Evolutionary conservation across 2,329 filamentous ascomycete species (phyloP), one percentile per base, ranked within the genome.

Genomic region (Neopestalotiopsis rosae): DNA sequence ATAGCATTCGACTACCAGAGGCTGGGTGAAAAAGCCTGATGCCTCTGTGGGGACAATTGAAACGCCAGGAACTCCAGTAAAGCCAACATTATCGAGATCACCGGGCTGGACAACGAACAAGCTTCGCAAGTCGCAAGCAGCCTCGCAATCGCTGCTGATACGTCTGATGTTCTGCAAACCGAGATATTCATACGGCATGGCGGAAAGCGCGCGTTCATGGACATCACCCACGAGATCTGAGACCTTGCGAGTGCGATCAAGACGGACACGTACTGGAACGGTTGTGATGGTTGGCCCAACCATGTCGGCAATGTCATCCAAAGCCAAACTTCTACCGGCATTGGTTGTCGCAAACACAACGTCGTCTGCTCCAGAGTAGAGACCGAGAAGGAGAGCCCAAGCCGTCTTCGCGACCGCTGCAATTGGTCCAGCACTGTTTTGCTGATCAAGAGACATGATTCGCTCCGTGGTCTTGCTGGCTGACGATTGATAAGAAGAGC

Each of bases 1-100:
- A 12, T 61, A 59, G 34, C 67, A 69, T 49, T 69, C 67, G 28
- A 69, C 58, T 6, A 69, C 64, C 30, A 69, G 57, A 30, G 67
- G 58, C n/a, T 69, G 64, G 14, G 67, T 69, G 20, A 66, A 66
- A 45, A 69, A 66, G 32, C 61, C 56, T 17, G 63, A 34, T 14
- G 42, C 32, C 32, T 69, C 56, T 6, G 59, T 34, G 1, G 64
- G 67, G 9, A 66, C 64, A 20, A 49, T 66, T 24, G 49, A 32
- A 17, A 68, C 57, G 10, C 67, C 67, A 1, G 67, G 56, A 20
- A 65, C 63, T 12, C 28, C 49, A 24, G 42, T 24, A 38, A 49
- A 34, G 17, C 42, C 63, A 34, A 34, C 40, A 30, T 69, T 56
- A 24, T 66, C 63, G 4, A 66, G 63, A 34, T 61, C 56, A 12